Percentiles rank a stretch among this genome's conserved stretches.
phyloP scores from a whole-genome alignment of 116 monocot species.

The Papilionanthe hybrid region DNA sequence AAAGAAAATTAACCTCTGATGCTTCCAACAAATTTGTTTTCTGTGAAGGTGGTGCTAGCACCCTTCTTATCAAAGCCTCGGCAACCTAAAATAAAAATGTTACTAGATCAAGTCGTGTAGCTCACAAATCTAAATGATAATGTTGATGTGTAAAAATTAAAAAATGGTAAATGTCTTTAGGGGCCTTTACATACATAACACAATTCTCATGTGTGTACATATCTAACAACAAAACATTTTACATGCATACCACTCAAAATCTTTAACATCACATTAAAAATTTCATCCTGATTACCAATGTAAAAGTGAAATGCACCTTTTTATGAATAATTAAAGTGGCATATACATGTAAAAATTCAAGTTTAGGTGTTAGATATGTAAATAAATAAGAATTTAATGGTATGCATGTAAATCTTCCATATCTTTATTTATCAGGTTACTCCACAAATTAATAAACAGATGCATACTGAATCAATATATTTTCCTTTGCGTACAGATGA shows the following conservation, averaged over 20 bases:
- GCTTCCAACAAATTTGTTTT: constrained; percentile 87
- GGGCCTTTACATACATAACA: no score
- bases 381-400: no score
- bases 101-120: background rate
- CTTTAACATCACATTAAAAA: no score
- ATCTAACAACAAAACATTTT: no score
- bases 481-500: background rate
- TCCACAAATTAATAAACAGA: background rate
- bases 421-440: background rate
- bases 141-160: background rate
- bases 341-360: no score
- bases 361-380: no score
- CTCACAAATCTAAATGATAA: background rate
- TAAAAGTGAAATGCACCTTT: no score
- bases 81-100: constrained; percentile 52
- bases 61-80: constrained; percentile 66
- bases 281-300: no score
- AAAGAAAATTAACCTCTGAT: constrained; percentile 52
- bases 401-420: no score
- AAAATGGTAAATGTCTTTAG: background rate
- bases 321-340: no score
- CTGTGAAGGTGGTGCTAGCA: constrained; percentile 79
- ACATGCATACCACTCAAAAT: no score
- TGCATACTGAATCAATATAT: background rate
- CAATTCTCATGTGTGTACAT: no score